Evolutionary conservation across 208 protist species (phyloP).

Genomic region (Leishmania major): DNA sequence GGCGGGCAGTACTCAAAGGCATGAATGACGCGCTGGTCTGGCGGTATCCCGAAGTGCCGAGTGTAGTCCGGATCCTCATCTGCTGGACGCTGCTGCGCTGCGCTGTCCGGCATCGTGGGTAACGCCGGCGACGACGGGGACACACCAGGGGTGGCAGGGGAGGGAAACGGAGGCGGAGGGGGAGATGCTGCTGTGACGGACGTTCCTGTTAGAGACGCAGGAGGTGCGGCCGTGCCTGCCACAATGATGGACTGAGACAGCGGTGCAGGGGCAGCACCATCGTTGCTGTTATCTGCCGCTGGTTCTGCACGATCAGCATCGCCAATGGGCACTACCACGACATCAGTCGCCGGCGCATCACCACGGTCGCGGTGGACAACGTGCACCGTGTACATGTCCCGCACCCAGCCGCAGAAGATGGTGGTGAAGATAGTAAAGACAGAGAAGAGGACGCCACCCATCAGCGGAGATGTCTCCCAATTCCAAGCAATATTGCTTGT

Average conservation of each 20-base stretch:
- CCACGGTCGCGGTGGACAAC: background rate
- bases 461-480: slow-evolving; percentile 72
- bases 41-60: slow-evolving; percentile 35
- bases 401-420: slow-evolving; percentile 20
- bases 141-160: background rate
- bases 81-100: background rate
- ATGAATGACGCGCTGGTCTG: slow-evolving; percentile 58
- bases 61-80: slow-evolving; percentile 38
- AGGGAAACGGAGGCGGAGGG: background rate
- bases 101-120: background rate
- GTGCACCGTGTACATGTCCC: slow-evolving; percentile 15
- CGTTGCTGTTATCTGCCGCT: slow-evolving; percentile 4
- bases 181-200: background rate
- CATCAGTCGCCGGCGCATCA: slow-evolving; percentile 12
- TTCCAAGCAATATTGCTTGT: slow-evolving; percentile 68
- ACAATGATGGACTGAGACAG: background rate
- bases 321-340: slow-evolving; percentile 4
- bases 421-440: slow-evolving; percentile 28
- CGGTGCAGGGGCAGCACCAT: background rate
- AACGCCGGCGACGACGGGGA: background rate
- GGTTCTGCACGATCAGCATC: background rate
- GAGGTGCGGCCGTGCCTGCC: background rate
- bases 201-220: background rate
- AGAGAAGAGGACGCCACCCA: slow-evolving; percentile 53
- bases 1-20: slow-evolving; percentile 67